Evolutionary conservation across 2,329 filamentous ascomycete species (phyloP), one percentile per base, ranked within the genome.

Genomic region (Pseudonectria foliicola): DNA sequence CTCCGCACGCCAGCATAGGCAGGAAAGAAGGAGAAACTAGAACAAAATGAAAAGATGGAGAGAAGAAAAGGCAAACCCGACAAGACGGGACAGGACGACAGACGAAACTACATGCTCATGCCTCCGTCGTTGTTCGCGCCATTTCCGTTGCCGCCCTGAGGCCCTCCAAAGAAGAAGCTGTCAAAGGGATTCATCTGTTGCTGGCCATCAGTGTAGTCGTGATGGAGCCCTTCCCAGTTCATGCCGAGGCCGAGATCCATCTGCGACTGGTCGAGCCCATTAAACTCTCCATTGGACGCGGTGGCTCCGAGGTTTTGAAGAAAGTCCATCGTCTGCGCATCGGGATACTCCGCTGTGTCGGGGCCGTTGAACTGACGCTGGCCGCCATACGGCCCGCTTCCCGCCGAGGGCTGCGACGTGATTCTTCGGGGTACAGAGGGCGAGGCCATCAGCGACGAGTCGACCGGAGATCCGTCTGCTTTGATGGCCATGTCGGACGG

Each of bases 181-280:
- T 85, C 81, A 57, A 86, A 85, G 0, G 80, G 71, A 39, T 84
- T 75, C 51, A 83, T 69, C 52, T 77, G 70, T 55, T 77, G 70
- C 53, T 74, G 67, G 33, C 68, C 68, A 30, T 78, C 72, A 38
- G 67, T 67, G 39, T 71, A 81, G 48, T 82, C 80, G 46, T 82
- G 77, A 49, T 77, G 69, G 52, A 78, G 65, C 10, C 70, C 67
- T 40, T 77, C 69, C 73, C 75, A 78, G 24, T 78, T 79, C 29
- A 85, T 67, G 37, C 80, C 80, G 44, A 80, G 79, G 0, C 78
- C 79, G 29, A 85, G 67, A 44, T 83, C 79, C 49, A 80, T 66
- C 57, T 73, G 68, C 44, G 65, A 54, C 46, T 73, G 60, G 25
- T 71, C 52, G 42, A 61, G 43, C 44, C 45, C 48, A 7, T 50